Conservation (phyloP, 2,329 filamentous ascomycete genomes). For the Zymoseptoria brevis region DNA sequence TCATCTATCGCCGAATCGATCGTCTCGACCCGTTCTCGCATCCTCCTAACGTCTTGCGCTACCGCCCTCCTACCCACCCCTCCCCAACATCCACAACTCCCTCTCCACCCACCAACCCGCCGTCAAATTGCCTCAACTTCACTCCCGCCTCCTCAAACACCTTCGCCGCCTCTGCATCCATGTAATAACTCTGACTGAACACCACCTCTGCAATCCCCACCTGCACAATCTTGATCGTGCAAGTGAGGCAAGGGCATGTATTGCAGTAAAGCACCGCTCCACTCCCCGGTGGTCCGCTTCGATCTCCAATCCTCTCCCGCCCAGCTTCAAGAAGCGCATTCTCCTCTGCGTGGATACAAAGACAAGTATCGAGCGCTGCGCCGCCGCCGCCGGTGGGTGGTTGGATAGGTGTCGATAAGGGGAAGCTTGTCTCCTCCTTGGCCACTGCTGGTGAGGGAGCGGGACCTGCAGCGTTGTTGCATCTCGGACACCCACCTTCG, state of each 20-base stretch:
- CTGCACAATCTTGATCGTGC: conserved; percentile 97
- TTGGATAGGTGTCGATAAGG: neutral
- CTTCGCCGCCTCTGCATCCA: conserved; percentile 71
- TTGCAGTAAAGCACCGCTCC: conserved; percentile 62
- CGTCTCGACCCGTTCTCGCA: neutral
- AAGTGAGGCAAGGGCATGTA: conserved; percentile 86
- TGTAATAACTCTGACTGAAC: conserved; percentile 87
- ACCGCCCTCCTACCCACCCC: neutral
- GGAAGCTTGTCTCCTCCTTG: conserved; percentile 24
- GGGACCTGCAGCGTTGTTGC: conserved; percentile 51
- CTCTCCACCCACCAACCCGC: conserved; percentile 27
- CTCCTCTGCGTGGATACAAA: conserved; percentile 97
- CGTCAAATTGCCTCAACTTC: conserved; percentile 67
- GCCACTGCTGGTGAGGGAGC: conserved; percentile 38
- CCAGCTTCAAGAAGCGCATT: conserved; percentile 94
- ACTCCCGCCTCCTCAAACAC: conserved; percentile 82
- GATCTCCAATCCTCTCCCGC: conserved; percentile 72
- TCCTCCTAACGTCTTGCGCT: neutral
- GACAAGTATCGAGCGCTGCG: conserved; percentile 70
- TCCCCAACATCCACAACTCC: conserved; percentile 1
- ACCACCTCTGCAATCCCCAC: conserved; percentile 94
- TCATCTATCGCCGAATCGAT: no score
- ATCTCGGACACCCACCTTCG: conserved; percentile 80
- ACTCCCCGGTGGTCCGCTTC: neutral
- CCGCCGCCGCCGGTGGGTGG: conserved; percentile 43